These are phyloP conservation scores for Jamesozyma lodderae DNA, from an alignment of 805 yeast species.

Conservation along the genomic window DNA sequence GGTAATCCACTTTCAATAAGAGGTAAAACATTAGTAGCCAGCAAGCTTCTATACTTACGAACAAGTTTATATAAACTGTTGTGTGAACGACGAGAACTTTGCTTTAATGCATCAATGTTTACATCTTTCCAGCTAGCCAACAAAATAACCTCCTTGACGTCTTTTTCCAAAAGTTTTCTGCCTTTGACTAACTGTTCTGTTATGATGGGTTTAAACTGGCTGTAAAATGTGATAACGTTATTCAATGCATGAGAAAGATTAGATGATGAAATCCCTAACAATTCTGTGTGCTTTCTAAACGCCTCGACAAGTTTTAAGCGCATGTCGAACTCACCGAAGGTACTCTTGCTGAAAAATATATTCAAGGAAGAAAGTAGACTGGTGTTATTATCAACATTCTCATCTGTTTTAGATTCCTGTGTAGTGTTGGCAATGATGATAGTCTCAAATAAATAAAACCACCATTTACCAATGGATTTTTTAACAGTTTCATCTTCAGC, in stretches of 20 bases:
- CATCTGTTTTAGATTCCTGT: constrained; percentile 22
- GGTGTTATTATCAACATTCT: constrained; percentile 3
- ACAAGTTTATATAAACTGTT: constrained; percentile 72
- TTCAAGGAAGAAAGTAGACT: constrained; percentile 51
- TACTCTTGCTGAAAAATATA: constrained; percentile 63
- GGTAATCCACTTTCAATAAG: constrained; percentile 56
- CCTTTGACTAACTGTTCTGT: constrained; percentile 35
- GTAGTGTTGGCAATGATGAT: constrained; percentile 43
- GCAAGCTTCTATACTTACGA: constrained; percentile 63
- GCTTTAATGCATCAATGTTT: constrained; percentile 85
- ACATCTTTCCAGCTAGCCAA: constrained; percentile 97
- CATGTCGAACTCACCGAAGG: constrained; percentile 61
- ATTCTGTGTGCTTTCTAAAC: constrained; percentile 46
- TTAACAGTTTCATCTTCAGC: constrained; percentile 48
- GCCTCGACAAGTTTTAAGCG: constrained; percentile 57
- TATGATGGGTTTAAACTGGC: constrained; percentile 52
- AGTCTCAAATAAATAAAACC: constrained; percentile 84
- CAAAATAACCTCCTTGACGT: constrained; percentile 72
- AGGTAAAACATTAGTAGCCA: constrained; percentile 42
- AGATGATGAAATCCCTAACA: constrained; percentile 23
- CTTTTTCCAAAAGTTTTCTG: constrained; percentile 59
- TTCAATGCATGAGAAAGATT: constrained; percentile 22
- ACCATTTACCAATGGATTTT: constrained; percentile 64
- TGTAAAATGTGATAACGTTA: constrained; percentile 48
- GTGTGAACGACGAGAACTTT: constrained; percentile 87